Evolutionary conservation across 192 early-diverging fungal genomes (phyloP).

Genomic region (Cetraspora pellucida): DNA sequence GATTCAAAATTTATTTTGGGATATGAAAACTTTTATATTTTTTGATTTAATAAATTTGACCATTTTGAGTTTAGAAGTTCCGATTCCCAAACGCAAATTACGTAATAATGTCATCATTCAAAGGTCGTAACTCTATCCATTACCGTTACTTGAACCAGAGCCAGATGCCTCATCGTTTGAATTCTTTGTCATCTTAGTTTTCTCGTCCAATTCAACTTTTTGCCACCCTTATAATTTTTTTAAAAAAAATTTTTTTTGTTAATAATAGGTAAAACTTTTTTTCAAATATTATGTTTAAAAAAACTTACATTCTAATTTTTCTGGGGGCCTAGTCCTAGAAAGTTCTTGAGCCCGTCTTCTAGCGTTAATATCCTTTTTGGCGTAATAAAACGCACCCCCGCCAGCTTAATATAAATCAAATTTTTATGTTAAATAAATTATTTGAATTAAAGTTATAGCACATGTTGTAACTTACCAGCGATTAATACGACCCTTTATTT

Average conservation of each 20-base stretch:
- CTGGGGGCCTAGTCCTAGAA: constrained; percentile 17
- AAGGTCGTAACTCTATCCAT: no score
- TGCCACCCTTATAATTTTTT: constrained; percentile 27
- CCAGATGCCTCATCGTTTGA: no score
- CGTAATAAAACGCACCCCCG: constrained; percentile 28
- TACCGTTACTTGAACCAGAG: no score
- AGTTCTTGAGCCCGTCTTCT: constrained; percentile 27
- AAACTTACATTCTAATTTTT: constrained; percentile 35
- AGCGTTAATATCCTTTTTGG: constrained; percentile 33
- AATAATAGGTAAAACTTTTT: not conserved
- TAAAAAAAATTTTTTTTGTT: not conserved
- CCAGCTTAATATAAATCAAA: constrained; percentile 13
- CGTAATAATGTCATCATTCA: no score
- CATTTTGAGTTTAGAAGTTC: no score
- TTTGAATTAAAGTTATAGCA: not conserved
- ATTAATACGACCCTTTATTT: constrained; percentile 1
- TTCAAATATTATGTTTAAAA: not conserved
- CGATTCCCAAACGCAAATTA: no score
- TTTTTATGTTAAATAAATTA: not conserved
- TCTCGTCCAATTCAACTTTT: constrained; percentile 14
- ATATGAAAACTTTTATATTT: no score
- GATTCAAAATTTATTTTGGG: no score
- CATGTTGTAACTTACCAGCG: not conserved
- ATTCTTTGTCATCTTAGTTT: not conserved
- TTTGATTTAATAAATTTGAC: no score